Percentiles rank a stretch among this genome's conserved stretches.
These are phyloP conservation scores for Trichoderma hamatum DNA, from an alignment of 2,329 filamentous ascomycete genomes.

Conservation along the genomic window DNA sequence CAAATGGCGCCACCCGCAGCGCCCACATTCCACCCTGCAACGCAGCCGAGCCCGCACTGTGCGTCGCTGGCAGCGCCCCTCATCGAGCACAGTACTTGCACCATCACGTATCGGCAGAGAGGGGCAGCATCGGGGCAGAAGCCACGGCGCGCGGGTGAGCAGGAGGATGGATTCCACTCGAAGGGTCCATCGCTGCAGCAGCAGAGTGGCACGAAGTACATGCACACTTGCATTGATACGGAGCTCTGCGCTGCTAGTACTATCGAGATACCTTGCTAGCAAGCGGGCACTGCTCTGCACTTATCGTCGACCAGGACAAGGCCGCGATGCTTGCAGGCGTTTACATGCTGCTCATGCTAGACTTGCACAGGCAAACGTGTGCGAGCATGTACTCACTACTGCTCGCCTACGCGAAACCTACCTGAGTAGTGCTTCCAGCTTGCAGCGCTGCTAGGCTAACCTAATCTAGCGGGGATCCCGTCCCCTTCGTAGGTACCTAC, in stretches of 20 bases:
- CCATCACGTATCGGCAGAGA: neutral
- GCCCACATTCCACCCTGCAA: conserved; percentile 3
- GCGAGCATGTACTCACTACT: neutral
- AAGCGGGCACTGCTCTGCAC: neutral
- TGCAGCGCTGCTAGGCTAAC: conserved; percentile 1
- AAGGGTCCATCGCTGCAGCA: conserved; percentile 1
- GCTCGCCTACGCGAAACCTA: neutral
- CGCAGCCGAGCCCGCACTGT: neutral
- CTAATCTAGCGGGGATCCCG: conserved; percentile 22
- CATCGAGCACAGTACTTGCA: neutral
- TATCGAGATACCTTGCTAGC: neutral
- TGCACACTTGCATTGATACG: neutral
- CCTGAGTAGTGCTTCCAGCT: neutral
- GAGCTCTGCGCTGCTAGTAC: no score
- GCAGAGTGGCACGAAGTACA: neutral
- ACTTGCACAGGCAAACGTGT: neutral
- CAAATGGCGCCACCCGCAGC: conserved; percentile 15
- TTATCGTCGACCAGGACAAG: neutral
- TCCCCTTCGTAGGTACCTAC: no score
- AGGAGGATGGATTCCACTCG: neutral
- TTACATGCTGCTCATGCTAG: neutral
- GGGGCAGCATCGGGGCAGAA: conserved; percentile 15
- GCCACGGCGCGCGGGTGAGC: neutral
- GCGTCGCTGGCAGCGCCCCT: neutral
- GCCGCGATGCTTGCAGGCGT: neutral